Base-by-base conservation (phyloP, 2,329 filamentous ascomycete genomes). In the Clarireedia monteithiana region DNA sequence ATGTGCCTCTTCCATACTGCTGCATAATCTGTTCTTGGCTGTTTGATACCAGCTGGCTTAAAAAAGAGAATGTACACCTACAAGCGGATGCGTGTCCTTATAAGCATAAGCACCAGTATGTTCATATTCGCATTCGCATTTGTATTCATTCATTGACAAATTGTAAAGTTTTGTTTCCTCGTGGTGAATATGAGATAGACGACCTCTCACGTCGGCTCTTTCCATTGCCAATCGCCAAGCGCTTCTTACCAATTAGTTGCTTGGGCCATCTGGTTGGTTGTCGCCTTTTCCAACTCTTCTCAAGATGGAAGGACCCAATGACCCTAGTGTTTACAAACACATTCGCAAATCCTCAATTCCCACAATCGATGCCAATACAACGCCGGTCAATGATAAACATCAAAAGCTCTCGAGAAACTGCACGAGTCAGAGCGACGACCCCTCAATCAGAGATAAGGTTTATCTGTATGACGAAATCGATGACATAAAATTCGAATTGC, bases 291-390 rank as follows among this genome's bases (percentile, higher is more conserved):
- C n/a, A 36, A 36, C 34, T 44, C 26, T 50, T 20, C 30, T 26
- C 38, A 55, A 55, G 20, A 55, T 55, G 53, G 53, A 55, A 55
- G 46, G 53, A 44, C 7, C 53, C 9, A 50, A 36, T 6, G 46
- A 20, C 24, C 26, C 46, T 4, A 44, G 7, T 20, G 17, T 44
- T 44, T 50, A 50, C 26, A 36, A 55, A 36, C 46, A 55, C 30
- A 15, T 38, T 12, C 15, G 34, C 10, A 15, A 24, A 6, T 27
- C 53, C 15, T 44, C 46, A 50, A 34, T 30, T 9, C 39, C n/a
- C 10, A 49, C 30, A 14, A 50, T 15, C 15, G 34, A 44, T 20
- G 23, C 46, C 17, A 34, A 39, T 9, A 24, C 46, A n/a, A 30
- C 49, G 24, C 36, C 49, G 49, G 24, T 47, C 5, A 50, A 50